These are phyloP conservation scores for Leucaena leucocephala DNA, from an alignment of 306 rosid genomes.

Conservation along the genomic window DNA sequence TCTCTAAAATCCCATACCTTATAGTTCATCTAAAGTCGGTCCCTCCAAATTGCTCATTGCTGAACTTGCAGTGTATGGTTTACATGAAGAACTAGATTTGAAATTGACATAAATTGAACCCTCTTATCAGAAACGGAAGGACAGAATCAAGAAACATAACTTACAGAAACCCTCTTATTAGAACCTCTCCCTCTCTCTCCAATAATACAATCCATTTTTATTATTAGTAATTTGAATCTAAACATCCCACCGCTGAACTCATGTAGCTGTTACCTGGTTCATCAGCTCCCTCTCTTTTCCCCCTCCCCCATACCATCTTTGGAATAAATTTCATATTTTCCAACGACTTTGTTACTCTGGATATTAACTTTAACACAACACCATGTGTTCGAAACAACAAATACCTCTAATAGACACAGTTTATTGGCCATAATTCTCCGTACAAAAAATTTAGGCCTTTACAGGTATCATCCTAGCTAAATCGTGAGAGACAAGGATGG, in stretches of 20 bases:
- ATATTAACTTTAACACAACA: not conserved
- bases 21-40: not conserved
- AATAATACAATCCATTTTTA: not conserved
- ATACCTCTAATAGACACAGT: not conserved
- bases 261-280: not conserved
- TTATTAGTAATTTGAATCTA: not conserved
- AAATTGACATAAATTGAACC: not conserved
- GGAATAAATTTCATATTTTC: not conserved
- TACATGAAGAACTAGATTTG: not conserved
- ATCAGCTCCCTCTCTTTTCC: not conserved
- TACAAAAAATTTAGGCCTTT: not conserved
- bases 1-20: not conserved
- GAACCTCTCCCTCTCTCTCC: not conserved
- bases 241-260: not conserved
- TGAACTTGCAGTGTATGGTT: not conserved
- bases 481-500: not conserved
- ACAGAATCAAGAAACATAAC: not conserved
- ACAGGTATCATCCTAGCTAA: not conserved
- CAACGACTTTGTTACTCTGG: not conserved
- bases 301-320: not conserved
- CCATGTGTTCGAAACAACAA: not conserved
- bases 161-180: slow-evolving; percentile 15
- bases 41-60: not conserved
- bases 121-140: not conserved
- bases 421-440: not conserved